Base-by-base conservation (phyloP, 2,329 filamentous ascomycete species). In the Ascochyta lentis region DNA sequence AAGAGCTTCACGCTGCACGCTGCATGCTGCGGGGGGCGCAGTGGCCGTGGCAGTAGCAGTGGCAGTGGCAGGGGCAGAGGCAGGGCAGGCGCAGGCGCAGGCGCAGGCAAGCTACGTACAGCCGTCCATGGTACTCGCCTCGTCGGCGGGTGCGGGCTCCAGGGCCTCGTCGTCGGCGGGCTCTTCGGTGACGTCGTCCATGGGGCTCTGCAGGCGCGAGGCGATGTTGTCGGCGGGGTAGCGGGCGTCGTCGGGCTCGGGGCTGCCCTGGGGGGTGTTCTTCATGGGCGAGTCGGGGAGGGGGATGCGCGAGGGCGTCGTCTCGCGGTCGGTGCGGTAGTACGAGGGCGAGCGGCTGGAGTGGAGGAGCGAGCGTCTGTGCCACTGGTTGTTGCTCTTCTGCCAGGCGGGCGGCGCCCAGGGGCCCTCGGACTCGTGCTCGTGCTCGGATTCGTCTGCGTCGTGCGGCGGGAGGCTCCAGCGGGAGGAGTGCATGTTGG, bases 321-420 rank as follows among this genome's bases (percentile, higher is more conserved):
- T 63, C 59, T 83, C 81, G 42, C 79, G 77, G 68, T 82, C 77
- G 61, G 77, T 70, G 57, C 82, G 83, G 77, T 83, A 83, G 65
- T 86, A 83, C 68, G 85, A 87, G 23, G 85, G 85, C 68, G 85
- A 87, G 50, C 77, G 72, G 55, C 79, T 80, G 10, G 80, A 81
- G 63, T 79, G 83, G 65, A 78, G 65, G 44, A 72, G 60, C 48
- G 72, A 74, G 57, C 75, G 74, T 26, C 72, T 78, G 71, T 86
- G 84, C 84, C 84, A 86, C 57, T 81, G 80, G 68, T 83, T 87
- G 60, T 83, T 85, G 6, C 60, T 79, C 66, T 81, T 83, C 61
- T 84, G 80, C 80, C 86, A 87, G 12, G 86, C 86, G 2, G 87
- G 87, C 37, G 87, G 87, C 49, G 85, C 87, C 85, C 86, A 89